Conservation (phyloP, 345 rosid genomes). For the Eucalyptus shirleyi region DNA sequence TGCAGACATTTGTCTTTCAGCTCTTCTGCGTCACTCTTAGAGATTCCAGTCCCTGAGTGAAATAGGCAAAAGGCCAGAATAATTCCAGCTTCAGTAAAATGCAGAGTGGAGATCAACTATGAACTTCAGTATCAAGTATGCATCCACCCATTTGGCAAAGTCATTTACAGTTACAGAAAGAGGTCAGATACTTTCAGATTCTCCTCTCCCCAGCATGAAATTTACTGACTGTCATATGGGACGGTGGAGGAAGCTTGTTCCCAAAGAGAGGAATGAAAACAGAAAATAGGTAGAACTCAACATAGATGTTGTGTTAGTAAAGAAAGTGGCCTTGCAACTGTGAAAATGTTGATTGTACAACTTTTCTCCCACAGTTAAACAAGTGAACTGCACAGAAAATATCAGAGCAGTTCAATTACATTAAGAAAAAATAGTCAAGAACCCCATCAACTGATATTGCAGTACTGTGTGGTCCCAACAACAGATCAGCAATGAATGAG, state of each 20-base stretch:
- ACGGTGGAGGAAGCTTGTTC: neutral
- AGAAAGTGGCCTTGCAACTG: neutral
- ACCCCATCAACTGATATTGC: neutral
- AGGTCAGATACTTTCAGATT: neutral
- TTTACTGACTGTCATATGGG: neutral
- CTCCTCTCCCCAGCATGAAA: neutral
- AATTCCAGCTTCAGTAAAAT: neutral
- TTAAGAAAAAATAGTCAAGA: neutral
- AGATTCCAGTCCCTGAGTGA: slow-evolving; percentile 63
- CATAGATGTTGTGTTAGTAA: neutral
- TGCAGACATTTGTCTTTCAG: slow-evolving; percentile 53
- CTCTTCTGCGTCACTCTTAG: slow-evolving; percentile 42
- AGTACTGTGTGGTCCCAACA: neutral
- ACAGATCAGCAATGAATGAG: neutral
- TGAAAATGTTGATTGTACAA: neutral
- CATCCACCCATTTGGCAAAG: neutral
- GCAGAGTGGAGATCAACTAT: neutral
- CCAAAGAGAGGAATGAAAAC: neutral
- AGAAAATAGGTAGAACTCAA: neutral
- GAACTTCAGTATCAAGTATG: neutral
- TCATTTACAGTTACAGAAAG: neutral
- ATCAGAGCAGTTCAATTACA: neutral
- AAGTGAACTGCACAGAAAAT: neutral
- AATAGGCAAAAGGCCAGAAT: neutral
- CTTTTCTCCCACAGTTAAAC: neutral